phyloP scores from a whole-genome alignment of 768 basidiomycete species.

The Podaxis sp. region DNA sequence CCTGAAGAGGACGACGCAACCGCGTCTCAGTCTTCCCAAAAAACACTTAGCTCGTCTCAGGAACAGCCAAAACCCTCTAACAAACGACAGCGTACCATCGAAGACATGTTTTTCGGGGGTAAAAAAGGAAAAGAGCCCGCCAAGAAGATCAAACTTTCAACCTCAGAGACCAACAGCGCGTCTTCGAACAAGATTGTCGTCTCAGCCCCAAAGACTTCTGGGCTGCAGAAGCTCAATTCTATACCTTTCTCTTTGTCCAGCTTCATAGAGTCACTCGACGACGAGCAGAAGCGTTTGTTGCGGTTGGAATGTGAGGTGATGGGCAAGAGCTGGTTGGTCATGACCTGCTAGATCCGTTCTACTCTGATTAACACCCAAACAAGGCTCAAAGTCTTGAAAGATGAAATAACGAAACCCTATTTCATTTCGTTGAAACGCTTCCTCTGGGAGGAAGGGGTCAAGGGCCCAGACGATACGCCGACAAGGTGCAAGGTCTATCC shows the following conservation, averaged over 20 bases:
- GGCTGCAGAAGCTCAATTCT: constrained; percentile 47
- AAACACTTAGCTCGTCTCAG: constrained; percentile 10
- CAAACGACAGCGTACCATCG: constrained; percentile 62
- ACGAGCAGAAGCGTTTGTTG: constrained; percentile 57
- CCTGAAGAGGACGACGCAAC: not conserved
- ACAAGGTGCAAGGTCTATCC: constrained; percentile 69
- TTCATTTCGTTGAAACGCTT: constrained; percentile 72
- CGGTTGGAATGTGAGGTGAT: constrained; percentile 70
- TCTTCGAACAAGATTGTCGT: constrained; percentile 6
- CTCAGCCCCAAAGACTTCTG: constrained; percentile 15
- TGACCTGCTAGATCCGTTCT: not conserved
- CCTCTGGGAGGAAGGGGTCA: constrained; percentile 64
- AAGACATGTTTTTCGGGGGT: constrained; percentile 55
- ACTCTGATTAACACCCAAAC: not conserved
- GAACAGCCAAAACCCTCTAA: constrained; percentile 15
- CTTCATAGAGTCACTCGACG: constrained; percentile 51
- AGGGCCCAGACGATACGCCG: constrained; percentile 44
- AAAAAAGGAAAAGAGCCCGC: constrained; percentile 30
- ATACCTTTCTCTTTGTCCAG: constrained; percentile 65
- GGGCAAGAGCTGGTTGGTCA: constrained; percentile 67
- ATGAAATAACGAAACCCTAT: constrained; percentile 76
- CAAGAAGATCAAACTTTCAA: constrained; percentile 47
- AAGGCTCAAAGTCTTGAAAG: constrained; percentile 73
- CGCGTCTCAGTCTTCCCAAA: constrained; percentile 6
- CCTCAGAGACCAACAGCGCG: constrained; percentile 14